Evolutionary conservation across 2,329 filamentous ascomycete genomes (phyloP).

Genomic region (Clarireedia sp.): DNA sequence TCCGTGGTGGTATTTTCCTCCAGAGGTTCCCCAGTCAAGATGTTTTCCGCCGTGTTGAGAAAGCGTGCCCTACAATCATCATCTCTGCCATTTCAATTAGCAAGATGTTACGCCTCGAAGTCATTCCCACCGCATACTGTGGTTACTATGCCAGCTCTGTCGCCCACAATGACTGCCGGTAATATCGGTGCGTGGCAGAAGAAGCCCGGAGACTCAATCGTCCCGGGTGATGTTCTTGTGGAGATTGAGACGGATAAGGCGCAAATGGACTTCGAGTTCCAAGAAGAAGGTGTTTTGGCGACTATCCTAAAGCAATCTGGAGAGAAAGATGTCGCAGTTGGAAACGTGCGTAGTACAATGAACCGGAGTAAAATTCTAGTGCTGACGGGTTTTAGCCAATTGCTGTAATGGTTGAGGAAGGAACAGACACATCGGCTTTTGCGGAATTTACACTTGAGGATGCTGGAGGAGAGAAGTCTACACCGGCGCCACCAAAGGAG

Average conservation of each 20-base stretch:
- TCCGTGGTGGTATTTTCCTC: slow-evolving; percentile 11
- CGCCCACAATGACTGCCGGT: slow-evolving; percentile 92
- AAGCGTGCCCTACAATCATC: slow-evolving; percentile 49
- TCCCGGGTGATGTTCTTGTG: slow-evolving; percentile 88
- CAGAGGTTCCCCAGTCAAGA: slow-evolving; percentile 30
- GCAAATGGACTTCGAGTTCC: slow-evolving; percentile 99
- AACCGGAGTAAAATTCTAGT: slow-evolving; percentile 13
- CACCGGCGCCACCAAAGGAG: slow-evolving; percentile 56
- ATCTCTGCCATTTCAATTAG: slow-evolving; percentile 45
- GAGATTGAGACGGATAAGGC: slow-evolving; percentile 99
- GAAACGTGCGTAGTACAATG: slow-evolving; percentile 63
- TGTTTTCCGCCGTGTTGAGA: slow-evolving; percentile 57
- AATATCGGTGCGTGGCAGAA: slow-evolving; percentile 98
- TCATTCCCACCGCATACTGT: slow-evolving; percentile 92
- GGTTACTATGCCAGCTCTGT: slow-evolving; percentile 96
- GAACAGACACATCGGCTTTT: slow-evolving; percentile 78
- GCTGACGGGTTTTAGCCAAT: slow-evolving; percentile 63
- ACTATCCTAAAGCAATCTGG: slow-evolving; percentile 91
- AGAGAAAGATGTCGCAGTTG: slow-evolving; percentile 88
- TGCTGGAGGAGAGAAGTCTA: slow-evolving; percentile 73
- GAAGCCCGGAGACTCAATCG: slow-evolving; percentile 80
- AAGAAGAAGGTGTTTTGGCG: slow-evolving; percentile 92
- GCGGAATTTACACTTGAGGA: slow-evolving; percentile 82
- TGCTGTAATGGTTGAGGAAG: slow-evolving; percentile 89
- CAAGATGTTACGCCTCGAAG: slow-evolving; percentile 51